Conservation (phyloP, 331 rosid species). For the Pyrus hybrid region DNA sequence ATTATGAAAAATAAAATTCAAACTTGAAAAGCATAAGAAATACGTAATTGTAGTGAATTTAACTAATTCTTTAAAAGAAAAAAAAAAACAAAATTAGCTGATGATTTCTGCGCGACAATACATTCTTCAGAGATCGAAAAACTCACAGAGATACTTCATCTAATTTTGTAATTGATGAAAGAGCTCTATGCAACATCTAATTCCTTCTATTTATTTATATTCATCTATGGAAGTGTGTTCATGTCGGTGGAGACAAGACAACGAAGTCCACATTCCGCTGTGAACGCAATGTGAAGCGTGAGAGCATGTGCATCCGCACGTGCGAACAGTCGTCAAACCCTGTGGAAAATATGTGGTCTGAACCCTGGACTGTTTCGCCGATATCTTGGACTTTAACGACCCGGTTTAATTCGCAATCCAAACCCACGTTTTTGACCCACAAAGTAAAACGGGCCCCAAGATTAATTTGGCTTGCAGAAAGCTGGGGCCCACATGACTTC, state of each 20-base stretch:
- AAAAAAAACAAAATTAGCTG: too few species aligned
- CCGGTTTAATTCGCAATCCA: background rate
- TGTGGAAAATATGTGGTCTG: background rate
- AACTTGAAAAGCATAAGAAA: too few species aligned
- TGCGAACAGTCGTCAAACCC: background rate
- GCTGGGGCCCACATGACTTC: background rate
- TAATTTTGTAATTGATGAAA: too few species aligned
- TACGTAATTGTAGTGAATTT: too few species aligned
- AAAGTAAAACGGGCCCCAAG: background rate
- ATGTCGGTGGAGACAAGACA: background rate
- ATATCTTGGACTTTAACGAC: constrained; percentile 32
- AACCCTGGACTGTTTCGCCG: constrained; percentile 33
- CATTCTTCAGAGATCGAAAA: fast-evolving
- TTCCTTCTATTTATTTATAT: background rate
- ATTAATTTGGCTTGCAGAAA: too few species aligned
- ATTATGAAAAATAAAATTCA: too few species aligned
- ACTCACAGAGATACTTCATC: too few species aligned
- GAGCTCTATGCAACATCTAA: too few species aligned
- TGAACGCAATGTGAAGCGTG: background rate
- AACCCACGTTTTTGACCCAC: background rate
- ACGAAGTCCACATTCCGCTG: background rate
- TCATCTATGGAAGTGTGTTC: background rate
- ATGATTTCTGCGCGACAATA: too few species aligned
- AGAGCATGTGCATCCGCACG: constrained; percentile 9
- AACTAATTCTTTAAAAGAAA: too few species aligned